Conservation (phyloP, 495 filamentous ascomycete species). For the Daldinia decipiens region DNA sequence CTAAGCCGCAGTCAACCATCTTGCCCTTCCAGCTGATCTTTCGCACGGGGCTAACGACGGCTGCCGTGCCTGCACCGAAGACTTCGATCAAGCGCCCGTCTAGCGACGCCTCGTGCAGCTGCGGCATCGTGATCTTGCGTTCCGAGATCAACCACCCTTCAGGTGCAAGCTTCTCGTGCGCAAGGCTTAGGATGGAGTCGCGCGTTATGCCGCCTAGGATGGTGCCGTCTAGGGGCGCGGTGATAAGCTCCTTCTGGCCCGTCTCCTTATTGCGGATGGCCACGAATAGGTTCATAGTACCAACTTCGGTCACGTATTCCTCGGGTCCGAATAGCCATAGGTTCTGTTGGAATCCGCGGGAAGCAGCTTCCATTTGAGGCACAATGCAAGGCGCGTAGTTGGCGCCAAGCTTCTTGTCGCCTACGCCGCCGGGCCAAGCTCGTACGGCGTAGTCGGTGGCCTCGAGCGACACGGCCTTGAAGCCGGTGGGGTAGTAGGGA, state of each 20-base stretch:
- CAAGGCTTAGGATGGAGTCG: constrained; percentile 85
- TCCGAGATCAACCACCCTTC: constrained; percentile 90
- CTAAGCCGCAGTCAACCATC: constrained; percentile 80
- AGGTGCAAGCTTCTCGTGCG: constrained; percentile 80
- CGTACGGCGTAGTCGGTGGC: constrained; percentile 94
- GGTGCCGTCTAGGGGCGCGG: constrained; percentile 94
- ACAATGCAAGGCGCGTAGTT: constrained; percentile 98
- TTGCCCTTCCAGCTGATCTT: constrained; percentile 85
- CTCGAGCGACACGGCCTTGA: constrained; percentile 94
- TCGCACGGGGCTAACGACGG: constrained; percentile 82
- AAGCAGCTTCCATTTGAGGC: constrained; percentile 89
- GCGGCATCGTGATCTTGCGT: constrained; percentile 87
- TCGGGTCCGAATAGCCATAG: constrained; percentile 96
- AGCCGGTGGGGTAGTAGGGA: constrained; percentile 96
- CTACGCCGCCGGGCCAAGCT: constrained; percentile 96
- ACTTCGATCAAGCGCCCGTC: constrained; percentile 91
- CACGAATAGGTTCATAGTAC: constrained; percentile 97
- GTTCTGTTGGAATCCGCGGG: constrained; percentile 95
- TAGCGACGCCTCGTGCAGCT: constrained; percentile 78
- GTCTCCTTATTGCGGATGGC: constrained; percentile 82
- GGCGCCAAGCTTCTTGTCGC: constrained; percentile 96
- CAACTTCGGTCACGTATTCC: constrained; percentile 94
- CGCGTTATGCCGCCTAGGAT: constrained; percentile 94
- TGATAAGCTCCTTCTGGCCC: constrained; percentile 88
- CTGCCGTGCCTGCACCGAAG: constrained; percentile 93